A percentile compares a stretch with the other conserved stretches of the same genome.
These are phyloP conservation scores for Solanum bulbocastanum DNA, from an alignment of 257 asterid genomes.

Conservation along the genomic window DNA sequence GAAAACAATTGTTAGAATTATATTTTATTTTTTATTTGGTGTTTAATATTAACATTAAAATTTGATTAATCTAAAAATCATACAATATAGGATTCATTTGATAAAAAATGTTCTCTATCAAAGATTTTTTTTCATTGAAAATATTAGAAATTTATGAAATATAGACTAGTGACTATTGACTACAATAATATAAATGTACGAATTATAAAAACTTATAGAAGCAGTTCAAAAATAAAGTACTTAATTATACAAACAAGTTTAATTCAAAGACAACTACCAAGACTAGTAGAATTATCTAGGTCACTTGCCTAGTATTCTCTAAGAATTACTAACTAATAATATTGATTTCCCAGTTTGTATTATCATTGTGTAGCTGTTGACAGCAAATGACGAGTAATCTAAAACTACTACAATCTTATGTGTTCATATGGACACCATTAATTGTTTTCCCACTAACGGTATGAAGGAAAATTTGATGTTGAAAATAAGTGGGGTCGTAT, in stretches of 20 bases:
- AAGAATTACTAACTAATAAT: background rate
- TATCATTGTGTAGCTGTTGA: background rate
- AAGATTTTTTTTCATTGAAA: background rate
- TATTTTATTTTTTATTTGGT: background rate
- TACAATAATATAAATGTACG: background rate
- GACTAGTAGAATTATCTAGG: background rate
- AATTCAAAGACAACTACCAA: background rate
- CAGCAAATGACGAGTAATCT: background rate
- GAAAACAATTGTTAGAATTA: no score
- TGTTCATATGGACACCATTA: background rate
- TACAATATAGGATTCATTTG: background rate
- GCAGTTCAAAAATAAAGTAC: background rate
- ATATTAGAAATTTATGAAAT: no score
- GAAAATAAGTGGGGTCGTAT: background rate
- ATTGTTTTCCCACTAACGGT: background rate
- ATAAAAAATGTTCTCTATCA: background rate
- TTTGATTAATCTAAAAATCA: no score
- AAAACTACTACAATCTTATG: background rate
- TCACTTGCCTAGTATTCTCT: background rate
- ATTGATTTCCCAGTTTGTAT: background rate
- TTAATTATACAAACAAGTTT: background rate
- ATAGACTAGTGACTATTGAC: background rate
- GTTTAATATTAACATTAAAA: no score
- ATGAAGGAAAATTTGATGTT: background rate
- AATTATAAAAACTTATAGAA: background rate